Evolutionary conservation across 257 asterid genomes (phyloP).

Genomic region (Nicotiana otophora): DNA sequence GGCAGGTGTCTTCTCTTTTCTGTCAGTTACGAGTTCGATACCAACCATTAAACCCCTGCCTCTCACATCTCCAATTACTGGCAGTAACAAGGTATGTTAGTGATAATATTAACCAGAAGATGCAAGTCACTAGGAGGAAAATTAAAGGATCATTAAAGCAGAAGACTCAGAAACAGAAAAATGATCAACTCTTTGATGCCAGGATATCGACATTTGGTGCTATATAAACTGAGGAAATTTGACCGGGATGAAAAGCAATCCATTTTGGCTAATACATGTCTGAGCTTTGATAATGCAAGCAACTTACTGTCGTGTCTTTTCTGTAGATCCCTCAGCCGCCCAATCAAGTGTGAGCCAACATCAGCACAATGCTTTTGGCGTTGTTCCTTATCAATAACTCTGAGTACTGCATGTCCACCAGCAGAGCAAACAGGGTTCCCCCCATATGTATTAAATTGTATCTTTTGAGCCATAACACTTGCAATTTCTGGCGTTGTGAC

Average conservation of each 20-base stretch:
- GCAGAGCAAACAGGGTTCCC: conserved; percentile 99
- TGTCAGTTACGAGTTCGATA: conserved; percentile 79
- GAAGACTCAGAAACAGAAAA: background rate
- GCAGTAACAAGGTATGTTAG: background rate
- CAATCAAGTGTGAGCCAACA: conserved; percentile 79
- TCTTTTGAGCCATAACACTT: conserved; percentile 75
- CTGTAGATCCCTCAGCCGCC: conserved; percentile 63
- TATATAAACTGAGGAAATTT: background rate
- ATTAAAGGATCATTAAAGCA: background rate
- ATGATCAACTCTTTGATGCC: background rate
- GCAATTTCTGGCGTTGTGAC: conserved; percentile 99
- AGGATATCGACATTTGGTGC: background rate
- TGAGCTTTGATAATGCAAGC: conserved; percentile 9
- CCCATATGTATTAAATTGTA: conserved; percentile 89
- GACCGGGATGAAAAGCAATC: background rate
- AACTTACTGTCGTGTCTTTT: conserved; percentile 69
- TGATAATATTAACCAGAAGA: background rate
- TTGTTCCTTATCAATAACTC: conserved; percentile 74
- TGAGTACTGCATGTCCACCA: conserved; percentile 90
- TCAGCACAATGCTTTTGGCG: conserved; percentile 82
- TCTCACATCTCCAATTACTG: conserved; percentile 94
- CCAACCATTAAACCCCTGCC: conserved; percentile 97
- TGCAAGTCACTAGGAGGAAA: background rate
- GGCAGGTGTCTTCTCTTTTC: conserved; percentile 70
- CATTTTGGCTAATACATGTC: background rate